Conservation (phyloP, 1,284 basidiomycete species). For the Ustilago shanxiensis region DNA sequence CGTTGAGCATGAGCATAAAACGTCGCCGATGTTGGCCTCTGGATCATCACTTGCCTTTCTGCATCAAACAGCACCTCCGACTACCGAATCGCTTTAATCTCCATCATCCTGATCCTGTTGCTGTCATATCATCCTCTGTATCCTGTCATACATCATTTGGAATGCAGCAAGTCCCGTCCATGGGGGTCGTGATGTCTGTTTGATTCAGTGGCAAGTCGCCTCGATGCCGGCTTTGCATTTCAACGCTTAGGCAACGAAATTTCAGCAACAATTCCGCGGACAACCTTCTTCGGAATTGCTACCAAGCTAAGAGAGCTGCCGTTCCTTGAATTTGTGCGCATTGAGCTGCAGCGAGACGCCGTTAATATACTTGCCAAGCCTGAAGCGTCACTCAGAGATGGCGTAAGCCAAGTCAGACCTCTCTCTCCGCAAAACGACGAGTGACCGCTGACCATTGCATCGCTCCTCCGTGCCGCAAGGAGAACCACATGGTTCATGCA, state of each 20-base stretch:
- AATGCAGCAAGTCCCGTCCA: no score
- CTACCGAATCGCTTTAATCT: background rate
- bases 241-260: background rate
- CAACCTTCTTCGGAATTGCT: constrained; percentile 1
- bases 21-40: constrained; percentile 1
- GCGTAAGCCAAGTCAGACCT: constrained; percentile 12
- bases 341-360: background rate
- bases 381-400: background rate
- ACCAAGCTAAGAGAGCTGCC: background rate
- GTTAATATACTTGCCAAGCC: background rate
- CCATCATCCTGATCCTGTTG: no score
- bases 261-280: constrained; percentile 14
- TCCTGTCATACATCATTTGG: background rate
- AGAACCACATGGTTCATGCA: no score
- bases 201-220: background rate
- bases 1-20: background rate
- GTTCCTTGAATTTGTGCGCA: background rate
- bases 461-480: no score
- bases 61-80: constrained; percentile 4
- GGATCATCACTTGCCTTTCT: constrained; percentile 1
- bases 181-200: no score
- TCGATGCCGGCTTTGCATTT: constrained; percentile 11
- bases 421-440: no score
- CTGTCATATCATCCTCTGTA: no score
- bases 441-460: background rate